These are phyloP conservation scores for Handroanthus guayacan DNA, from an alignment of 257 asterid species.

Conservation along the genomic window DNA sequence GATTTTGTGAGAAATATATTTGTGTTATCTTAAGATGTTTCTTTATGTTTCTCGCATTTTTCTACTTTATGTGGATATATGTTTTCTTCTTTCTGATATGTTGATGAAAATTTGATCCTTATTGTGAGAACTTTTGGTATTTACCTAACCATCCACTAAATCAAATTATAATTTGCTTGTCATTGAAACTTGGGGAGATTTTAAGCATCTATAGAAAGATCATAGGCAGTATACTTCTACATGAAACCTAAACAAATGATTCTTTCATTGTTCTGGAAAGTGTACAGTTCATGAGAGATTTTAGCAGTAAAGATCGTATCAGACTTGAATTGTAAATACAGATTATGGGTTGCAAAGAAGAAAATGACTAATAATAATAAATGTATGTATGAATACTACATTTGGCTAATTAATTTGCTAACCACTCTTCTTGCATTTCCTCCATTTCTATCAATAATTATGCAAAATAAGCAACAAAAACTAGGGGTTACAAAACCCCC, in stretches of 20 bases:
- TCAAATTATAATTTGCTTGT: neutral
- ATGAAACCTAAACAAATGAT: neutral
- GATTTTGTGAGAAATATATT: slow-evolving; percentile 5
- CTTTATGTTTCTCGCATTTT: neutral
- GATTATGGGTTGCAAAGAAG: too few relatives aligned
- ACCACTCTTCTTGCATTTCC: too few relatives aligned
- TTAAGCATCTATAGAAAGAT: neutral
- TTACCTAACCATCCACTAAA: neutral
- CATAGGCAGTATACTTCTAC: neutral
- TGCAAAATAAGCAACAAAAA: too few relatives aligned
- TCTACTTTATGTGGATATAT: slow-evolving; percentile 9
- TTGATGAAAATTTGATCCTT: slow-evolving; percentile 14
- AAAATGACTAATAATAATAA: too few relatives aligned
- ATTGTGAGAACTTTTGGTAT: neutral
- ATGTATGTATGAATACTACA: too few relatives aligned
- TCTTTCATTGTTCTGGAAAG: neutral
- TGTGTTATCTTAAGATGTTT: neutral
- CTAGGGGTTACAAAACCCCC: too few relatives aligned
- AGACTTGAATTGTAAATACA: too few relatives aligned
- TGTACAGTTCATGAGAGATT: neutral
- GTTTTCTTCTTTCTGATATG: neutral
- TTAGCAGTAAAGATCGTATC: too few relatives aligned
- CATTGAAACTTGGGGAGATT: slow-evolving; percentile 2
- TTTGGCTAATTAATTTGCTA: too few relatives aligned
- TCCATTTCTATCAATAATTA: too few relatives aligned